Base-by-base conservation (phyloP, 2,329 filamentous ascomycete species). In the Diaporthe ampelina region DNA sequence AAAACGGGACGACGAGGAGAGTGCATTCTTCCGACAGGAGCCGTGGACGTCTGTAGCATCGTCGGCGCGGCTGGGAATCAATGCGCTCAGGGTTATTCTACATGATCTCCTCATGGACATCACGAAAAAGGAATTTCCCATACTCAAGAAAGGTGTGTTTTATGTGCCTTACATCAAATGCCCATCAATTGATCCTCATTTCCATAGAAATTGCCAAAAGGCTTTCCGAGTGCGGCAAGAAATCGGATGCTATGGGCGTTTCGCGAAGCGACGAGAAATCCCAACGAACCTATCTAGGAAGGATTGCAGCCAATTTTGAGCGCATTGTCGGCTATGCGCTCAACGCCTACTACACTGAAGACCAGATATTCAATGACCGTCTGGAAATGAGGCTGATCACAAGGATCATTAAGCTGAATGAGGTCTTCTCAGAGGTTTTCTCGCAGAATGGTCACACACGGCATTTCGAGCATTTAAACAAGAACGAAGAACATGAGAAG, bases 81-180 rank as follows among this genome's bases (percentile, higher is more conserved):
- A 68, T 0, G 80, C 83, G 0, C 78, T 89, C 17, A 82, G 81
- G 26, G 17, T 10, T 0, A 81, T 83, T 0, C 78, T 88, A 0
- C 79, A 79, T 0, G 76, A 80, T 0, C 81, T 89, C 0, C 79
- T 88, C 0, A 79, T 82, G 43, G 82, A 86, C 0, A 80, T 87
- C 0, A 84, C 86, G 9, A 85, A 83, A 29, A 67, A 79, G 76
- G 77, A 84, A 70, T 81, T 86, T 0, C 83, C 83, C 0, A 80
- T 82, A 11, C 81, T 85, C 1, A 79, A 80, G 0, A 61, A 59
- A 17, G 73, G 72, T 73, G 10, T 17, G 72, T 61, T 10, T 10
- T 10, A 45, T 26, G 32, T 19, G 4, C 5, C 24, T 19, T 13
- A 2, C 17, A 2, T 29, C 21, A 50, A 17, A 13, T 19, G 2